phyloP scores from a whole-genome alignment of 2,329 filamentous ascomycete species.

The Hymenoscyphus albidus region DNA sequence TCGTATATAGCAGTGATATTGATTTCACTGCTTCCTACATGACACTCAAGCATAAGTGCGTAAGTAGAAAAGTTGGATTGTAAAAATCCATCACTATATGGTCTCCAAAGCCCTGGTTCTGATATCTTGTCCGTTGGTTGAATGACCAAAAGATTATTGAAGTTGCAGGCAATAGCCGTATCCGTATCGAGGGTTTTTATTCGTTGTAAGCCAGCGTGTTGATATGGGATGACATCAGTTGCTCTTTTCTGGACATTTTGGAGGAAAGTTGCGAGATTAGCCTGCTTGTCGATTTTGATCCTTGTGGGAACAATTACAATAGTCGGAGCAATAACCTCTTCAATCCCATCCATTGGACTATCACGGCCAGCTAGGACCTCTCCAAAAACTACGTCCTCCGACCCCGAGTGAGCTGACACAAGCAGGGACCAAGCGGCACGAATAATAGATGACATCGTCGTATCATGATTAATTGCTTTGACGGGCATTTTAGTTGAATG shows the following conservation, averaged over 20 bases:
- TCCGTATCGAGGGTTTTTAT: constrained; percentile 21
- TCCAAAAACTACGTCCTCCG: constrained; percentile 41
- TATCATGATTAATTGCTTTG: background rate
- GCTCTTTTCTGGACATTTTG: constrained; percentile 7
- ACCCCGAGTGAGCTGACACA: constrained; percentile 37
- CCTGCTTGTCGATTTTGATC: constrained; percentile 33
- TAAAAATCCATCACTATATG: background rate
- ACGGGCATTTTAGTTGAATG: constrained; percentile 1
- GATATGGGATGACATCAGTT: constrained; percentile 41
- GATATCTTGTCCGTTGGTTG: constrained; percentile 17
- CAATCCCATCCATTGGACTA: constrained; percentile 38
- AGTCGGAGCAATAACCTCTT: constrained; percentile 40
- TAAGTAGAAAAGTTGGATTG: constrained; percentile 19
- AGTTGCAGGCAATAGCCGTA: constrained; percentile 18
- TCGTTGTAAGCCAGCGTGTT: constrained; percentile 40
- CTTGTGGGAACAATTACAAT: constrained; percentile 43
- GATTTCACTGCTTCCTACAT: constrained; percentile 7
- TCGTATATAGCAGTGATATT: constrained; percentile 17
- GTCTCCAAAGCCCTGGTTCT: constrained; percentile 6
- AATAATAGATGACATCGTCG: constrained; percentile 14
- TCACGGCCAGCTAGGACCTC: constrained; percentile 42
- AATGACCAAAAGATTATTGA: constrained; percentile 25
- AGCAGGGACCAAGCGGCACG: constrained; percentile 40
- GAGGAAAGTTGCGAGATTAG: constrained; percentile 2
- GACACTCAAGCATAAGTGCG: constrained; percentile 19